A percentile compares a stretch with the other conserved stretches of the same genome.
Evolutionary conservation across 441 rosid genomes (phyloP).

Genomic region (Monsonia emarginata): DNA sequence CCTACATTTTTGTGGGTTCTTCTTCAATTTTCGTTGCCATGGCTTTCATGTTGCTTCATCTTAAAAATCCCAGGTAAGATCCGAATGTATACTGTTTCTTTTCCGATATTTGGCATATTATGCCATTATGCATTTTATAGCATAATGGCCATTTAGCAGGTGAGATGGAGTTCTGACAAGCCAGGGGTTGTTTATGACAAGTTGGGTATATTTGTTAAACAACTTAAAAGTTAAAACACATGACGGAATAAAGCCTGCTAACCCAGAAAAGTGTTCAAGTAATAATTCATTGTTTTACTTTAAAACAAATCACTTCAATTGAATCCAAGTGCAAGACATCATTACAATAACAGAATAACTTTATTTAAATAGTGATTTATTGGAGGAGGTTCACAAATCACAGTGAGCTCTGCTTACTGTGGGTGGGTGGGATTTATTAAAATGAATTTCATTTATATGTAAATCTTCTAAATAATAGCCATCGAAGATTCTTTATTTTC

Average conservation of each 20-base stretch:
- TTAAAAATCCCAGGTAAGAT: slow-evolving; percentile 44
- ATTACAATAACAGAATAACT: neutral
- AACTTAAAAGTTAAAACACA: no score
- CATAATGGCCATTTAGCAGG: no score
- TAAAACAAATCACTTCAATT: no score
- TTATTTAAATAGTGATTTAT: no score
- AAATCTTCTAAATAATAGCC: neutral
- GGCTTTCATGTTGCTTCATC: slow-evolving; percentile 56
- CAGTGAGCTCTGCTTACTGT: neutral
- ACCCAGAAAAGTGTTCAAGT: no score
- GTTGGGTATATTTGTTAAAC: no score
- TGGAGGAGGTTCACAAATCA: neutral
- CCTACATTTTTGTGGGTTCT: slow-evolving; percentile 56
- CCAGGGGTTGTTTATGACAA: no score
- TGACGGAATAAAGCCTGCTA: no score
- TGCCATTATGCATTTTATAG: no score
- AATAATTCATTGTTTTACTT: no score
- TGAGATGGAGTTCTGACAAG: no score
- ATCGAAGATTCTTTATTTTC: neutral
- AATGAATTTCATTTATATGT: neutral
- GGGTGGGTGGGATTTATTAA: neutral
- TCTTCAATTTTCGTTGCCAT: slow-evolving; percentile 44
- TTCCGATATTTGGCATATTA: no score
- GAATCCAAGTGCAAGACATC: neutral
- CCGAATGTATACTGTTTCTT: neutral